Evolutionary conservation across 108 stramenopile species (phyloP).

Genomic region (Epithemia pelagica): DNA sequence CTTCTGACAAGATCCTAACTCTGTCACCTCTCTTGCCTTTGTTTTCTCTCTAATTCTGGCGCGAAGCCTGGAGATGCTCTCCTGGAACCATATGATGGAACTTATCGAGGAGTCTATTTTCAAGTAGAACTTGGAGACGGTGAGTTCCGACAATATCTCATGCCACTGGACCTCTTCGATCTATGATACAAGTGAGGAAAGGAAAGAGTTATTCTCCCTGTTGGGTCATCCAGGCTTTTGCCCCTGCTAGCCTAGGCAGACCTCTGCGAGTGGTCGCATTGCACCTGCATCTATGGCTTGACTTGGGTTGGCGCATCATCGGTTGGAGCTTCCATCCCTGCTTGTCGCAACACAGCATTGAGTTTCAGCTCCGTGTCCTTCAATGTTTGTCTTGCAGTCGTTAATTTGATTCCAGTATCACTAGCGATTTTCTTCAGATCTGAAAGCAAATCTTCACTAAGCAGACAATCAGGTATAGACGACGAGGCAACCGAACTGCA

Average conservation of each 20-base stretch:
- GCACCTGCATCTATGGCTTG: too few relatives aligned
- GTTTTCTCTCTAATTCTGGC: not conserved
- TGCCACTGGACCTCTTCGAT: conserved; percentile 34
- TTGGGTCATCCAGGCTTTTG: too few relatives aligned
- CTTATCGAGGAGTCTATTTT: conserved; percentile 81
- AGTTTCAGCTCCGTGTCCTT: not conserved
- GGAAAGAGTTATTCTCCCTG: too few relatives aligned
- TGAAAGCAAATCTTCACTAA: not conserved
- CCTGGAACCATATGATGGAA: conserved; percentile 77
- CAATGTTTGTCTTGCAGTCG: not conserved
- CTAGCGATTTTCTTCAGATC: not conserved
- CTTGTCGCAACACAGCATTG: not conserved
- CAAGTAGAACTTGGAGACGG: conserved; percentile 77
- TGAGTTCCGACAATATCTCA: conserved; percentile 69
- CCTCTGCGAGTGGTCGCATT: too few relatives aligned
- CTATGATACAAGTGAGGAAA: too few relatives aligned
- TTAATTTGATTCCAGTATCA: not conserved
- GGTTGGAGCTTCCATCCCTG: not conserved
- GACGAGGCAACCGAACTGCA: not conserved
- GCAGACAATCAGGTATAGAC: not conserved
- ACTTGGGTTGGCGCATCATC: not conserved
- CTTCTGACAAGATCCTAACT: not conserved
- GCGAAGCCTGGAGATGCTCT: conserved; percentile 72
- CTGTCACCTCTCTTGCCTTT: too few relatives aligned
- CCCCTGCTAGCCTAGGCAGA: too few relatives aligned